Evolutionary conservation across 768 basidiomycete genomes (phyloP).

Genomic region (Strobilomyces confusus): DNA sequence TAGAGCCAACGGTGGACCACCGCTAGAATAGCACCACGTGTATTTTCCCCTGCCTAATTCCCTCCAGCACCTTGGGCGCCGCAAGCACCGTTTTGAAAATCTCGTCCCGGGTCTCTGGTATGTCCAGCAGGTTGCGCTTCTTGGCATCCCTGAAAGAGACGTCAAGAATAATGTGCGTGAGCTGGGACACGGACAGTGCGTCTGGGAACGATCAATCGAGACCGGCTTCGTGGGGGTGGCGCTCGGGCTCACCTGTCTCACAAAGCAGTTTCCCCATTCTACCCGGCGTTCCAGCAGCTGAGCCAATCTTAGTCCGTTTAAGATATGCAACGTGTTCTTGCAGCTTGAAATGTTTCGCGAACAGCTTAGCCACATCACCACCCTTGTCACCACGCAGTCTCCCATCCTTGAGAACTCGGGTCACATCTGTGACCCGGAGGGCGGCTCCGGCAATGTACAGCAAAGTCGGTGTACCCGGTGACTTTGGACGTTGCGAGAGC

Average conservation of each 20-base stretch:
- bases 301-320: conserved; percentile 77
- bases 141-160: conserved; percentile 71
- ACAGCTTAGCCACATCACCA: conserved; percentile 91
- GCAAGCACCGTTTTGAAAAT: conserved; percentile 73
- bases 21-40: conserved; percentile 75
- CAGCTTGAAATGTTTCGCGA: conserved; percentile 92
- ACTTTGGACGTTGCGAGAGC: conserved; percentile 71
- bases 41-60: conserved; percentile 67
- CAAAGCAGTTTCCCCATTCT: conserved; percentile 82
- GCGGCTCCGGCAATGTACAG: conserved; percentile 87
- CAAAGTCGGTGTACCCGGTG: conserved; percentile 80
- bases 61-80: conserved; percentile 54
- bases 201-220: conserved; percentile 40
- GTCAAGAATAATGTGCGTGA: conserved; percentile 84
- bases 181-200: conserved; percentile 63
- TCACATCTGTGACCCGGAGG: conserved; percentile 85
- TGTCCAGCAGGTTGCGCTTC: conserved; percentile 70
- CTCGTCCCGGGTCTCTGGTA: conserved; percentile 81
- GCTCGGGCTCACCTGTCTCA: conserved; percentile 57
- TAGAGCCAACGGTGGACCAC: neutral
- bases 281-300: conserved; percentile 90
- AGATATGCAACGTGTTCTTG: conserved; percentile 84
- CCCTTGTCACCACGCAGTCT: conserved; percentile 74
- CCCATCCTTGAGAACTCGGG: conserved; percentile 66
- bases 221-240: neutral